Conservation (phyloP, 2,329 filamentous ascomycete genomes). For the Cladosporium halotolerans region DNA sequence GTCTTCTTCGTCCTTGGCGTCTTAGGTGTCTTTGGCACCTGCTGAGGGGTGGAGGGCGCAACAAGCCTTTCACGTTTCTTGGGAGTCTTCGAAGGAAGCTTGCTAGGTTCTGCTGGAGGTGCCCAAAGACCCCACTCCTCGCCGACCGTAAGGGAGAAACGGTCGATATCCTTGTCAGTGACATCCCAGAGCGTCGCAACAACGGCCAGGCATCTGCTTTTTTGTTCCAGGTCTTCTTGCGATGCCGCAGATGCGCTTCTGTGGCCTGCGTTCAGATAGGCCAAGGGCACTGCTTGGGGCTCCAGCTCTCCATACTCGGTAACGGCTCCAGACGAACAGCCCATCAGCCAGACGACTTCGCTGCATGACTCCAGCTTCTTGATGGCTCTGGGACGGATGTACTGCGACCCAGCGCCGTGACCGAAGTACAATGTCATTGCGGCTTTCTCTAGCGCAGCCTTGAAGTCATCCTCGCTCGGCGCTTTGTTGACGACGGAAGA, state of each 20-base stretch:
- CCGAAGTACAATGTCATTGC: slow-evolving; percentile 89
- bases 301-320: slow-evolving; percentile 81
- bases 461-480: slow-evolving; percentile 75
- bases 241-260: not conserved
- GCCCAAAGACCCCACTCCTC: slow-evolving; percentile 75
- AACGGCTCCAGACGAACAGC: slow-evolving; percentile 80
- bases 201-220: slow-evolving; percentile 54
- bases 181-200: slow-evolving; percentile 97
- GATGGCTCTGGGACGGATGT: slow-evolving; percentile 79
- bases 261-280: slow-evolving; percentile 77
- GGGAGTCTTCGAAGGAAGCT: slow-evolving; percentile 23
- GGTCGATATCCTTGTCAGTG: slow-evolving; percentile 94
- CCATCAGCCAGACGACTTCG: slow-evolving; percentile 71
- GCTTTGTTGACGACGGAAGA: slow-evolving; percentile 59
- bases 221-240: not conserved
- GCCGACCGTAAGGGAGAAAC: slow-evolving; percentile 72
- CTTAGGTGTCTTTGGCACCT: slow-evolving; percentile 28
- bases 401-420: slow-evolving; percentile 90
- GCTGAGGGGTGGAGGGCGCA: slow-evolving; percentile 24
- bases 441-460: slow-evolving; percentile 55
- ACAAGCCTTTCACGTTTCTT: slow-evolving; percentile 21
- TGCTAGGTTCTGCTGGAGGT: slow-evolving; percentile 15
- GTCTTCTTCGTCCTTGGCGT: slow-evolving; percentile 30
- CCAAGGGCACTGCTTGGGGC: slow-evolving; percentile 81
- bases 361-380: slow-evolving; percentile 53